Conservation (phyloP, 495 filamentous ascomycete species). For the Podospora pseudocomata region DNA sequence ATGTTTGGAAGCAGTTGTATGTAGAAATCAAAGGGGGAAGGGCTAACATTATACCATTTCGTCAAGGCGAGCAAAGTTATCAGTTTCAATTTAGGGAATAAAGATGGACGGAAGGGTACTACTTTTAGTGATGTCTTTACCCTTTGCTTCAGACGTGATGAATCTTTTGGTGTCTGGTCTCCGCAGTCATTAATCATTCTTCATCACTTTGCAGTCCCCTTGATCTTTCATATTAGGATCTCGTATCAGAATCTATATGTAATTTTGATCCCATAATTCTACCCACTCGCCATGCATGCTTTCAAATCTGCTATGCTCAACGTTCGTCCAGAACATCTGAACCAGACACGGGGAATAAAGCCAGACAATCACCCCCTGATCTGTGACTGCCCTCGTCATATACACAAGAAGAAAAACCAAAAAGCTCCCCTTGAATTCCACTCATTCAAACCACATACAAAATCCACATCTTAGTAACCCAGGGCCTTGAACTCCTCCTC, state of each 20-base stretch:
- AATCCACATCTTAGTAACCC: constrained; percentile 3
- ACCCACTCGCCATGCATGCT: not conserved
- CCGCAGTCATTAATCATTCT: not conserved
- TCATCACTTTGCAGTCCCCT: not conserved
- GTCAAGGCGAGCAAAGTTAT: not conserved
- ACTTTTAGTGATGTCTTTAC: not conserved
- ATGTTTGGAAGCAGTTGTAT: not conserved
- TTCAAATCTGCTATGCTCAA: not conserved
- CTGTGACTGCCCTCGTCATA: not conserved
- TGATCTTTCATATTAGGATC: not conserved
- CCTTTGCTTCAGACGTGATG: no score
- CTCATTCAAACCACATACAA: not conserved
- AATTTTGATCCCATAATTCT: not conserved
- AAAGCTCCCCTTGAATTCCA: not conserved
- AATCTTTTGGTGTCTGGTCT: no score
- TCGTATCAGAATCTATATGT: not conserved
- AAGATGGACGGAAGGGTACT: not conserved
- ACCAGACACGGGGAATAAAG: not conserved
- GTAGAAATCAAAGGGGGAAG: not conserved
- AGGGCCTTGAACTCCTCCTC: constrained; percentile 45
- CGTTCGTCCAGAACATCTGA: not conserved
- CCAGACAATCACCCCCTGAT: not conserved
- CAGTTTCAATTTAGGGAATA: not conserved
- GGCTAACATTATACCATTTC: not conserved
- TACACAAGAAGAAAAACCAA: not conserved